Evolutionary conservation across 2,329 filamentous ascomycete species (phyloP).

Genomic region (Trichoderma hamatum): DNA sequence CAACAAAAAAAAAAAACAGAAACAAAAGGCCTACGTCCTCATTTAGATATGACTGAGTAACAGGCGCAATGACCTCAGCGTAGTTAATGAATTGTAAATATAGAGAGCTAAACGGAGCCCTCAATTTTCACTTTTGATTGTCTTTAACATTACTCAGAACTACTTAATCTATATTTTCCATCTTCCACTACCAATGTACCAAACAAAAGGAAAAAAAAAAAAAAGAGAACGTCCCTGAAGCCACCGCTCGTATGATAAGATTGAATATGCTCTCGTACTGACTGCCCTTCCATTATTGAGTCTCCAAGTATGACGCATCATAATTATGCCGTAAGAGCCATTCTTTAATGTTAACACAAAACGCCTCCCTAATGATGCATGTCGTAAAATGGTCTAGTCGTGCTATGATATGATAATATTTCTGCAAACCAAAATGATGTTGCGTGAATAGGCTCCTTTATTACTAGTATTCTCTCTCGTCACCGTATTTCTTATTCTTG

Average conservation of each 20-base stretch:
- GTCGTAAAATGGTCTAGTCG: constrained; percentile 2
- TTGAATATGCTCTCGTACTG: neutral
- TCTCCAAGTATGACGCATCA: neutral
- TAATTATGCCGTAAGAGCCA: neutral
- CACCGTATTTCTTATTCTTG: neutral
- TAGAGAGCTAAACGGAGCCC: constrained; percentile 15
- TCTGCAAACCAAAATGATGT: constrained; percentile 16
- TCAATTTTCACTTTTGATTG: constrained; percentile 13
- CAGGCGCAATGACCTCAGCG: constrained; percentile 22
- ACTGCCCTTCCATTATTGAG: neutral
- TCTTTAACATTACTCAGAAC: neutral
- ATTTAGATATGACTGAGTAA: constrained; percentile 6
- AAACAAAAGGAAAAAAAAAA: neutral
- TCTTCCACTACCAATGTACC: neutral
- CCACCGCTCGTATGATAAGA: neutral
- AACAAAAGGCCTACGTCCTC: constrained; percentile 2
- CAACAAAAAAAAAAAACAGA: neutral
- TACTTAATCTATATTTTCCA: neutral
- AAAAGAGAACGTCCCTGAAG: neutral
- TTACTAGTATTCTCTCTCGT: neutral
- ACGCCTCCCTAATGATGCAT: neutral
- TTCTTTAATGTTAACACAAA: neutral
- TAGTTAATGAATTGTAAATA: constrained; percentile 21
- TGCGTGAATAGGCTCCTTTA: constrained; percentile 3
- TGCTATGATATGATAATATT: constrained; percentile 17